These are phyloP conservation scores for Aspergillus saccharolyticus DNA, from an alignment of 495 filamentous ascomycete species.

Conservation along the genomic window DNA sequence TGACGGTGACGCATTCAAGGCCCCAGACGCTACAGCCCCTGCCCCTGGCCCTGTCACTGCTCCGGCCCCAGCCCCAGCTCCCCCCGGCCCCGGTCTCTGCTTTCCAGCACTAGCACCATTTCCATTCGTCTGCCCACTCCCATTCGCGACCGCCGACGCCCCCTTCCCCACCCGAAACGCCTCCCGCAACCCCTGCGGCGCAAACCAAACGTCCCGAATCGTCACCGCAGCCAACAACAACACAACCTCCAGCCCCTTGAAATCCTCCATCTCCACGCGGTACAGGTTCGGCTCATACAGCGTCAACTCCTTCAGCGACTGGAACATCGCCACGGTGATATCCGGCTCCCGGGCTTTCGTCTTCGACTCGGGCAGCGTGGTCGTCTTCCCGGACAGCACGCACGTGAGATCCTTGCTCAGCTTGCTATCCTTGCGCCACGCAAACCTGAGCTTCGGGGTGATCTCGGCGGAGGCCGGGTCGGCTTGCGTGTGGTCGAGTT, in stretches of 20 bases:
- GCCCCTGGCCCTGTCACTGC: too few relatives aligned
- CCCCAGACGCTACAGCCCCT: background rate
- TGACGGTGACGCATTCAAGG: background rate
- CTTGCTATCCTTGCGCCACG: conserved; percentile 87
- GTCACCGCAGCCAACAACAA: conserved; percentile 76
- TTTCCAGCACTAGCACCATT: background rate
- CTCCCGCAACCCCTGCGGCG: conserved; percentile 48
- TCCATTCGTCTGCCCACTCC: too few relatives aligned
- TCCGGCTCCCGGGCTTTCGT: conserved; percentile 84
- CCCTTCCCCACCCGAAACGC: conserved; percentile 62
- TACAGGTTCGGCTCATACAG: conserved; percentile 90
- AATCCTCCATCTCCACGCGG: conserved; percentile 87
- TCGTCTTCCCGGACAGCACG: conserved; percentile 69
- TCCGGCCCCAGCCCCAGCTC: too few relatives aligned
- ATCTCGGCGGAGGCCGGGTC: conserved; percentile 62
- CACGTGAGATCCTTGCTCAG: conserved; percentile 80
- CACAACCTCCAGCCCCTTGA: conserved; percentile 87
- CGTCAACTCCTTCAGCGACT: conserved; percentile 63
- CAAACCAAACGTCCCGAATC: conserved; percentile 82
- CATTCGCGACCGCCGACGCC: background rate
- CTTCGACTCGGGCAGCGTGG: conserved; percentile 54
- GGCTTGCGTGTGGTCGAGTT: conserved; percentile 68
- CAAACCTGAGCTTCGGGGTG: conserved; percentile 78
- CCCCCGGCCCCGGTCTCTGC: too few relatives aligned
- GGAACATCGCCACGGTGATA: conserved; percentile 83